These are phyloP conservation scores for Agapanthus africanus DNA, from an alignment of 106 monocot genomes.

Conservation along the genomic window DNA sequence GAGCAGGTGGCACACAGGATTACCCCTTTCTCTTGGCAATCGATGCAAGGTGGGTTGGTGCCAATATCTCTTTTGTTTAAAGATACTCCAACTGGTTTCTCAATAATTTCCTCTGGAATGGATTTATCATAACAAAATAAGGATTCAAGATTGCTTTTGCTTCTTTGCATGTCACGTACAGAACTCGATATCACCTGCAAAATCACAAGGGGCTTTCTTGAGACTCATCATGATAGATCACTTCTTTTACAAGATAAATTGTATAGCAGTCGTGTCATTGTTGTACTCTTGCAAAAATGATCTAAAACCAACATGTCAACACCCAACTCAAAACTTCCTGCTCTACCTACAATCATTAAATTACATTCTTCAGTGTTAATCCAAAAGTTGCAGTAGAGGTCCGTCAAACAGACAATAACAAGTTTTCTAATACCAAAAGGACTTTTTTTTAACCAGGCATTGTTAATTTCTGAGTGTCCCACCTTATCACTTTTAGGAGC, in stretches of 20 bases:
- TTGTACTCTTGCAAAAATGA: background rate
- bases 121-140: slow-evolving; percentile 88
- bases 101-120: slow-evolving; percentile 82
- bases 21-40: slow-evolving; percentile 69
- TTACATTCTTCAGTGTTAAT: too few species aligned
- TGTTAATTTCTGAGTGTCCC: too few species aligned
- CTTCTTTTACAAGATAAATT: background rate
- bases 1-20: slow-evolving; percentile 76
- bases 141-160: slow-evolving; percentile 63
- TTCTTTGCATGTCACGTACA: slow-evolving; percentile 37
- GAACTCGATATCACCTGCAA: slow-evolving; percentile 56
- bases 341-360: too few species aligned
- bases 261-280: background rate
- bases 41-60: slow-evolving; percentile 46
- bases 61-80: slow-evolving; percentile 59
- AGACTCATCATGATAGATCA: background rate
- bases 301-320: background rate
- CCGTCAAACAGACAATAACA: background rate
- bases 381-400: background rate
- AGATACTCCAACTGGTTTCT: slow-evolving; percentile 64
- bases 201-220: slow-evolving; percentile 7
- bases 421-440: too few species aligned
- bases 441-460: too few species aligned
- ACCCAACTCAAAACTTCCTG: too few species aligned
- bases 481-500: too few species aligned